Evolutionary conservation across 306 rosid species (phyloP).

Genomic region (Lathyrus tuberosus): DNA sequence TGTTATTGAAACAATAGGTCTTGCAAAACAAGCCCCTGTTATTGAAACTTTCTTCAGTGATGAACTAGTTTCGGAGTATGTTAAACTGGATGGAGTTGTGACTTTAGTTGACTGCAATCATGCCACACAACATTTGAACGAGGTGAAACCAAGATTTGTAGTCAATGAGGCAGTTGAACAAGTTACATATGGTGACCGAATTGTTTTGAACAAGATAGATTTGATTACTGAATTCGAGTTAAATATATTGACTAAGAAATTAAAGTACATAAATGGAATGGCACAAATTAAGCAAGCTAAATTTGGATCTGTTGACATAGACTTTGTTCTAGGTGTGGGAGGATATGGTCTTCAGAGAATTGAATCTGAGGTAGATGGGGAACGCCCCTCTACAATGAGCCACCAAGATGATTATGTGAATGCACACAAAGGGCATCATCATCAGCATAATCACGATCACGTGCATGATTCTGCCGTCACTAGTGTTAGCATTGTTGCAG

Average conservation of each 20-base stretch:
- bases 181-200: constrained; percentile 89
- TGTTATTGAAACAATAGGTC: too few relatives aligned
- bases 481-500: constrained; percentile 82
- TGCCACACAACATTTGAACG: constrained; percentile 74
- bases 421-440: constrained; percentile 60
- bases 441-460: constrained; percentile 69
- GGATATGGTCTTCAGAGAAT: constrained; percentile 94
- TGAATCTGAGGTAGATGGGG: constrained; percentile 71
- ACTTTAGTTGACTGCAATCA: constrained; percentile 92
- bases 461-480: constrained; percentile 78
- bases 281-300: constrained; percentile 80
- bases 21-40: constrained; percentile 88
- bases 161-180: constrained; percentile 95
- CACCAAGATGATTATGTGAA: constrained; percentile 61
- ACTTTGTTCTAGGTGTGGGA: constrained; percentile 91
- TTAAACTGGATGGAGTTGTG: constrained; percentile 92
- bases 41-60: constrained; percentile 85
- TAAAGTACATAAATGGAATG: constrained; percentile 86
- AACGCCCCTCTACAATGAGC: constrained; percentile 51
- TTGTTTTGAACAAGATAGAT: constrained; percentile 90
- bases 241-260: constrained; percentile 61
- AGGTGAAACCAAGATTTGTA: constrained; percentile 92
- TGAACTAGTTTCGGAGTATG: constrained; percentile 65
- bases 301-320: constrained; percentile 86
- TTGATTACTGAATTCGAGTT: constrained; percentile 70